These are phyloP conservation scores for Scheffersomyces lignosus DNA, from an alignment of 805 yeast genomes.

Conservation along the genomic window DNA sequence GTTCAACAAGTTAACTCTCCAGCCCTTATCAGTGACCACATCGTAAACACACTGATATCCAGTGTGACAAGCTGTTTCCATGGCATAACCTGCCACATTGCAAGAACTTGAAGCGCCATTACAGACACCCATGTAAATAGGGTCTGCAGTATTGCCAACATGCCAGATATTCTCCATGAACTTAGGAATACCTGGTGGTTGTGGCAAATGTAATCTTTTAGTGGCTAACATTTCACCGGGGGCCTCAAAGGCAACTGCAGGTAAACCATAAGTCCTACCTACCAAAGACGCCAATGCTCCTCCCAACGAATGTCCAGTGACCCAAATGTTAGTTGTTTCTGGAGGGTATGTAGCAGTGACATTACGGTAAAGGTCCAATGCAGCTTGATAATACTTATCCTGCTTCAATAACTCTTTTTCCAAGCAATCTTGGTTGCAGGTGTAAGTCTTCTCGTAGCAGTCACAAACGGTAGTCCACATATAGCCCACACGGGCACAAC, in stretches of 20 bases:
- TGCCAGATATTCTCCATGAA: constrained; percentile 89
- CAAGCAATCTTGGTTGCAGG: constrained; percentile 85
- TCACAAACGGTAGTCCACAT: constrained; percentile 96
- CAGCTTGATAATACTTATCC: constrained; percentile 83
- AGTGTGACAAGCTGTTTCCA: constrained; percentile 94
- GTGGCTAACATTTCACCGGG: constrained; percentile 91
- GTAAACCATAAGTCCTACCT: constrained; percentile 88
- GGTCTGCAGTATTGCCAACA: constrained; percentile 95
- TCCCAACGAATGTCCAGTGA: constrained; percentile 94
- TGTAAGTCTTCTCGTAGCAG: constrained; percentile 79
- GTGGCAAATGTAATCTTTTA: constrained; percentile 81
- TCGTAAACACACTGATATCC: constrained; percentile 88
- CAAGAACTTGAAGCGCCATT: constrained; percentile 91
- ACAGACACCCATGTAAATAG: constrained; percentile 94
- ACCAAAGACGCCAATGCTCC: constrained; percentile 80
- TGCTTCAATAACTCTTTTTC: constrained; percentile 71
- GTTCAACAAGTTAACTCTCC: constrained; percentile 85
- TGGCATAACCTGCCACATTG: constrained; percentile 90
- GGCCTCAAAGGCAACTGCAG: constrained; percentile 87
- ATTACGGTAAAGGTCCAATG: constrained; percentile 70
- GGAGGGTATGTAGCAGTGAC: constrained; percentile 68
- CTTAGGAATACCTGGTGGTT: constrained; percentile 85
- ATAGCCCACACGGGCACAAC: constrained; percentile 91
- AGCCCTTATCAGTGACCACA: constrained; percentile 83
- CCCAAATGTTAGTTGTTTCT: constrained; percentile 68